Percentiles rank a stretch among this genome's conserved stretches.
phyloP scores from a whole-genome alignment of 768 basidiomycete species.

The Atractiella rhizophila region DNA sequence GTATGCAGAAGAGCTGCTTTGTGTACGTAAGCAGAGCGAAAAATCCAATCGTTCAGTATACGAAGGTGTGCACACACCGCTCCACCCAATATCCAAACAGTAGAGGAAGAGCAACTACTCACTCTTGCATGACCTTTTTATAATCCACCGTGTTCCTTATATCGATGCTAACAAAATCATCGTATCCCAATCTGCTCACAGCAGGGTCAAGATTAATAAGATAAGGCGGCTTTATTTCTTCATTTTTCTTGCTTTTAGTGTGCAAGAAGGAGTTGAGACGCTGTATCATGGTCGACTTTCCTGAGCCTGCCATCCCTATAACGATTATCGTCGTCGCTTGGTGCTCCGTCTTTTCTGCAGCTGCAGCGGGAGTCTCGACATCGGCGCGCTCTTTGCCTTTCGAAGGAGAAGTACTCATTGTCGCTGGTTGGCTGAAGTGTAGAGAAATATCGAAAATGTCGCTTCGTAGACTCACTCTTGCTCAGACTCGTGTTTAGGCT shows the following conservation, averaged over 20 bases:
- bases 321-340: conserved; percentile 64
- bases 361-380: no score
- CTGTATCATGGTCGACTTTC: conserved; percentile 93
- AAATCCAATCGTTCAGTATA: no score
- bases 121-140: conserved; percentile 99
- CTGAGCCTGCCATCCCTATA: conserved; percentile 90
- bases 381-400: no score
- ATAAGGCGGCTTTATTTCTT: conserved; percentile 50
- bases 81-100: no score
- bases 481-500: no score
- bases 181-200: conserved; percentile 68
- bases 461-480: no score
- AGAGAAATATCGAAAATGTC: no score
- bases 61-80: no score
- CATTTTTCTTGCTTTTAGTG: conserved; percentile 23
- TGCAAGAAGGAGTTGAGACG: conserved; percentile 80
- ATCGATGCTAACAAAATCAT: conserved; percentile 92
- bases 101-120: conserved; percentile 23
- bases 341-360: no score
- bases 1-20: conserved; percentile 15
- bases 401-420: no score
- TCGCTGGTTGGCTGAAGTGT: no score
- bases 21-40: neutral
- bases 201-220: conserved; percentile 95
- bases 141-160: conserved; percentile 95